Base-by-base conservation (phyloP, 2,329 filamentous ascomycete species). In the Triangularia setosa region DNA sequence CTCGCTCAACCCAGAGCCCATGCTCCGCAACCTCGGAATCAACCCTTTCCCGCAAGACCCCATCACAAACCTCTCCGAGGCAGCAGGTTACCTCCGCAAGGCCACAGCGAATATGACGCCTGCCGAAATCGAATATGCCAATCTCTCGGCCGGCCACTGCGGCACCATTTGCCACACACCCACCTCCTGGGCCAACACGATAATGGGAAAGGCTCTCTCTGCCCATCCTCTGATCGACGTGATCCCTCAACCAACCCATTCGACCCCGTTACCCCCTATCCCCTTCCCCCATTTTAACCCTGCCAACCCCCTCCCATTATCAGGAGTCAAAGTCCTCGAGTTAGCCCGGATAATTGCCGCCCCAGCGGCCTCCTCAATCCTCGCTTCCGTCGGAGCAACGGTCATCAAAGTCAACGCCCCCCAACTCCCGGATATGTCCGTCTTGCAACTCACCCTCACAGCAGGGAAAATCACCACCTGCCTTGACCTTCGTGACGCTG, bases 321-420 rank as follows among this genome's bases (percentile, higher is more conserved):
- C 79, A 0, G 83, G 80, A 0, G 71, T 83, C 66, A 80, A 79
- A 63, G 78, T 86, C 1, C 72, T 86, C 8, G 83, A 86, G 66
- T 69, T 83, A 59, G 80, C 78, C 12, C 73, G 80, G 3, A 75
- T 83, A 44, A 83, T 83, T 59, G 81, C 80, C 27, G 80, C 78
- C 0, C 80, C 80, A 2, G 75, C 77, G 24, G 75, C 81, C n/a
- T 79, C 78, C 1, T 73, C 77, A 2, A 73, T 77, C 3, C 70
- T 82, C 1, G 77, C 79, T 0, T 75, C 79, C 61, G 71, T 80
- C 14, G 81, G 81, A 5, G 81, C 80, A 0, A 78, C 79, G 24
- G 79, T 83, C 0, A 78, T 83, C 69, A 74, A 80, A 27, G 72
- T 83, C 40, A 80, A 79, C n/a, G 72, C 75, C 6, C 73, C 75